Base-by-base conservation (phyloP, 257 asterid species). In the Osmanthus fragrans region DNA sequence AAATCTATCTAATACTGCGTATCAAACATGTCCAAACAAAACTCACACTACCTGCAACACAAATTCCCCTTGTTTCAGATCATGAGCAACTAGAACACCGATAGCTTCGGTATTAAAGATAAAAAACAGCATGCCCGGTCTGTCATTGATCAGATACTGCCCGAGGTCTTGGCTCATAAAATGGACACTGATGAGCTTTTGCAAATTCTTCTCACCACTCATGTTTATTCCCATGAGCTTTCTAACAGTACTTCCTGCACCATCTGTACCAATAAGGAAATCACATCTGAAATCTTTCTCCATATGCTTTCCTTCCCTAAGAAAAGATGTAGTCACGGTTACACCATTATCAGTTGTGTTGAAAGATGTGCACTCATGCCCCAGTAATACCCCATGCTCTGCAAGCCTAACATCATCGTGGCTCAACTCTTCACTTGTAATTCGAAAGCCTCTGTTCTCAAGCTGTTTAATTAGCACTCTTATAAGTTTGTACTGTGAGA, bases 61-160 rank as follows among this genome's bases (percentile, higher is more conserved):
- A 83, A 95, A 95, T 80, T 95, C 99, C 80, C 99, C 99, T 86
- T 90, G 88, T 82, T 80, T 84, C 83, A 91, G 86, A 79, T 95
- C 96, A 86, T 95, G 99, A 76, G 99, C 99, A 36, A 95, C 98
- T 75, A 95, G 89, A 60, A 95, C 99, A 47, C 98, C 99, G 25
- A 93, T 91, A 27, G 90, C 98, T 79, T 90, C 93, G 54, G 92
- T 78, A 72, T 95, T 95, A 73, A 93, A 93, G 75, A 95, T 74
- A 83, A 95, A 95, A 87, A 90, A 95, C 70, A 95, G 87, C 99
- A 93, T 95, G 73, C 99, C 99, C 2, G 98, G 98, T 77, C 93
- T 90, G 88, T 95, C 91, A 29, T 85, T 86, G 74, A 89, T 89
- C 85, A 95, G 85, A 85, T 91, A 93, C 73, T 87, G 82, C 67